Percentiles rank a stretch among this genome's conserved stretches.
These are phyloP conservation scores for Ganoderma multipileum DNA, from an alignment of 1,284 basidiomycete genomes.

Conservation along the genomic window DNA sequence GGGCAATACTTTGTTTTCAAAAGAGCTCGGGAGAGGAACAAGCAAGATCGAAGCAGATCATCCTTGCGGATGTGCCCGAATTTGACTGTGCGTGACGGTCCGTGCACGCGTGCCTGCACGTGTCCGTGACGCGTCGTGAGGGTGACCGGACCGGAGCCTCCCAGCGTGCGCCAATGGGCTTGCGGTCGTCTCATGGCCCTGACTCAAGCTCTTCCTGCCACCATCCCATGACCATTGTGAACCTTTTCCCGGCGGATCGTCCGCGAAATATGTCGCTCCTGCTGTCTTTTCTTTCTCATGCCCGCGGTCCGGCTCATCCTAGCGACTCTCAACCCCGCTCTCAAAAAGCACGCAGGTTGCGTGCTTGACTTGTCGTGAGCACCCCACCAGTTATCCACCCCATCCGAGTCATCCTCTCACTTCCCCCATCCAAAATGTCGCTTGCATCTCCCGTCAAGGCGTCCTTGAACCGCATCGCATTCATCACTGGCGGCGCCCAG, in stretches of 20 bases:
- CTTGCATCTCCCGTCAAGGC: conserved; percentile 39
- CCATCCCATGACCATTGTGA: conserved; percentile 22
- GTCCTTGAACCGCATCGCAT: conserved; percentile 42
- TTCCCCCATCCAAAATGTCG: conserved; percentile 24
- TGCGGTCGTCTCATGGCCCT: neutral
- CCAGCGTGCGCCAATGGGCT: too few species aligned
- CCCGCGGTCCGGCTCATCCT: conserved; percentile 14
- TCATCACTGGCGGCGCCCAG: conserved; percentile 50
- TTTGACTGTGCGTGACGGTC: conserved; percentile 4
- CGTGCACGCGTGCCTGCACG: conserved; percentile 5
- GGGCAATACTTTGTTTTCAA: neutral
- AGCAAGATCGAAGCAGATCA: neutral
- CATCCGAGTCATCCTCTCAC: neutral
- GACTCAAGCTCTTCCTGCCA: neutral
- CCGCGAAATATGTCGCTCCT: conserved; percentile 6
- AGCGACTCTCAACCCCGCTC: conserved; percentile 2
- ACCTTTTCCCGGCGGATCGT: conserved; percentile 17
- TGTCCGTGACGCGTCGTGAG: conserved; percentile 16
- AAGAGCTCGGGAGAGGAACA: neutral
- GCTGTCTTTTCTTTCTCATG: conserved; percentile 7
- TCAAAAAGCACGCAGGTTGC: conserved; percentile 17
- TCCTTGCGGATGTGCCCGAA: neutral
- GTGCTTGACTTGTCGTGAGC: neutral
- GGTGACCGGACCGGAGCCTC: conserved; percentile 16
- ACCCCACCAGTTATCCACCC: neutral